phyloP scores from a whole-genome alignment of 495 filamentous ascomycete species.

The Aspergillus leporis region DNA sequence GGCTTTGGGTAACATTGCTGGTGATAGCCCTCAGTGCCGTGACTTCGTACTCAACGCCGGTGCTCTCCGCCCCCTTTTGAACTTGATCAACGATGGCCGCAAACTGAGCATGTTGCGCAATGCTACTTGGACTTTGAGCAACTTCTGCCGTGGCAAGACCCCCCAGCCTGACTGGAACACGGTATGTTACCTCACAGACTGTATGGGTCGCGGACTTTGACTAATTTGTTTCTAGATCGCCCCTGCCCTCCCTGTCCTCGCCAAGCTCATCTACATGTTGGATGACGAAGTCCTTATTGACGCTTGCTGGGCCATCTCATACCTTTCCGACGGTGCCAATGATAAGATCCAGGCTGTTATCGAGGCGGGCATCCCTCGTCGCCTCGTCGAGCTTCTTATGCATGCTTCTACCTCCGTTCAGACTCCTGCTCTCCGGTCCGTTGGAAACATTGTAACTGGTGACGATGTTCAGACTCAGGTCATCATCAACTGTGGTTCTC shows the following conservation, averaged over 20 bases:
- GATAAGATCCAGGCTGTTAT: slow-evolving; percentile 99
- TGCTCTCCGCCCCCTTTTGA: slow-evolving; percentile 85
- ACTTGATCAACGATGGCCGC: slow-evolving; percentile 91
- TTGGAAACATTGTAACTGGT: slow-evolving; percentile 98
- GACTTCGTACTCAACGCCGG: slow-evolving; percentile 91
- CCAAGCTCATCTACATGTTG: slow-evolving; percentile 96
- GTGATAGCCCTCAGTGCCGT: slow-evolving; percentile 94
- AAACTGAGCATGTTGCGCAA: slow-evolving; percentile 99
- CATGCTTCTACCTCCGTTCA: slow-evolving; percentile 99
- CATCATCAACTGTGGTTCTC: slow-evolving; percentile 96
- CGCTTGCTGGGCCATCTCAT: slow-evolving; percentile 99
- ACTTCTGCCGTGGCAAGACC: slow-evolving; percentile 99
- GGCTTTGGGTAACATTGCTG: slow-evolving; percentile 98
- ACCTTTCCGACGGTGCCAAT: slow-evolving; percentile 97
- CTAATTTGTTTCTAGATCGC: slow-evolving; percentile 65
- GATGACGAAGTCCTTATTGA: slow-evolving; percentile 99
- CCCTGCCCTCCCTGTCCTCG: slow-evolving; percentile 92
- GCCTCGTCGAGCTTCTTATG: slow-evolving; percentile 96
- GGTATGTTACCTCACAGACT: slow-evolving; percentile 44
- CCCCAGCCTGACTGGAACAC: slow-evolving; percentile 98
- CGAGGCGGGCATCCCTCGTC: slow-evolving; percentile 95
- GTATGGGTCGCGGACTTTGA: neutral
- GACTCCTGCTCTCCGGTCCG: slow-evolving; percentile 93
- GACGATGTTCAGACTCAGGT: slow-evolving; percentile 99
- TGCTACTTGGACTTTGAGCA: slow-evolving; percentile 98